phyloP scores from a whole-genome alignment of 208 protist species.

The Acanthamoeba sp. region DNA sequence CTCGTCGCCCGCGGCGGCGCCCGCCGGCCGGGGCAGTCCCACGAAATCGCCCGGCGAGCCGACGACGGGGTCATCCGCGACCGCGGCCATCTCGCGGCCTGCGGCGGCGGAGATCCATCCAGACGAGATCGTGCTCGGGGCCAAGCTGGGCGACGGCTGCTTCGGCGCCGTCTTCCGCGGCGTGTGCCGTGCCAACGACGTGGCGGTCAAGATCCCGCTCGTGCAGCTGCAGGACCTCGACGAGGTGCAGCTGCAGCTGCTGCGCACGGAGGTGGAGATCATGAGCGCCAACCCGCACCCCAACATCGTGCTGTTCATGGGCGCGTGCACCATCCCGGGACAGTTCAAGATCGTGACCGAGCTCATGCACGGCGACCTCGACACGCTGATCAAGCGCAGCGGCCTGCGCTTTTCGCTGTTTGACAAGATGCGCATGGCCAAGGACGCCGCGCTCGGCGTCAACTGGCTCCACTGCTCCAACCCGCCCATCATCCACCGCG shows the following conservation, averaged over 20 bases:
- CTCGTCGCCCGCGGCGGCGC: background rate
- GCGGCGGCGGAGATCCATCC: conserved; percentile 8
- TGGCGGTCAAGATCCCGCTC: conserved; percentile 81
- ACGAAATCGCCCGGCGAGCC: background rate
- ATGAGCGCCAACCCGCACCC: conserved; percentile 74
- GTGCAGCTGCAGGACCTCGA: conserved; percentile 61
- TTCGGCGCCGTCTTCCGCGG: conserved; percentile 56
- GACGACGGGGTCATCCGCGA: too few species aligned
- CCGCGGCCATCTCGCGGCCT: too few species aligned
- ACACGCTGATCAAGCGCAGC: conserved; percentile 20
- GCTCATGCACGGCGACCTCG: conserved; percentile 53
- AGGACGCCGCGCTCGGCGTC: conserved; percentile 83
- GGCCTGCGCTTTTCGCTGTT: conserved; percentile 75
- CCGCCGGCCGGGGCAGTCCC: background rate
- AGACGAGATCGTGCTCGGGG: background rate
- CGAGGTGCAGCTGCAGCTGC: conserved; percentile 22
- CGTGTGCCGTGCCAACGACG: conserved; percentile 78
- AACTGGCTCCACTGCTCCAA: conserved; percentile 83
- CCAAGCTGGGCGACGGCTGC: conserved; percentile 36
- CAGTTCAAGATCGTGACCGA: conserved; percentile 83
- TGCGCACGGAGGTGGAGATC: background rate
- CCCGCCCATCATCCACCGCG: conserved; percentile 82
- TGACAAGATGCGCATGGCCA: conserved; percentile 82
- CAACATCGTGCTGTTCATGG: conserved; percentile 84
- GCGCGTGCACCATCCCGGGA: conserved; percentile 79